Base-by-base conservation (phyloP, 2,329 filamentous ascomycete species). In the Alternaria ventricosa region DNA sequence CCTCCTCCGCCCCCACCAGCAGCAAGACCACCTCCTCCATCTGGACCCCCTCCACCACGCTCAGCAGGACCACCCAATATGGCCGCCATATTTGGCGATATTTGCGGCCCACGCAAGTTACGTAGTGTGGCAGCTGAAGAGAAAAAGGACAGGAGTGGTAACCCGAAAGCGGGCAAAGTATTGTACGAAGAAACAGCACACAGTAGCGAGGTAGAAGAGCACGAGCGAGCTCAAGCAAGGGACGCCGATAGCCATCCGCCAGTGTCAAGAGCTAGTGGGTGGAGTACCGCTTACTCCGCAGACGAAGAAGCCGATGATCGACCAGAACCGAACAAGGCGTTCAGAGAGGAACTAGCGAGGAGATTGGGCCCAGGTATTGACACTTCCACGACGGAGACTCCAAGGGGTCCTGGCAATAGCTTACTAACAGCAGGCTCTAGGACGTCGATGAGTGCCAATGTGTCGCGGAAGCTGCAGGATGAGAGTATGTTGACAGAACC, bases 121-220 rank as follows among this genome's bases (percentile, higher is more conserved):
- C 57, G 60, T 12, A 60, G 41, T 41, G 57, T 65, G 11, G 23
- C 33, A 20, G 41, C 49, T 13, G n/a, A 49, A 23, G 33, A 60
- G 6, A 55, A 62, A 20, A 61, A 43, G 20, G 57, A 56, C 20
- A 12, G 15, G 3, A 51, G 28, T 20, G 27, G 11, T n/a, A 51
- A 28, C 8, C 23, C 55, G 8, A 28, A 3, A 23, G 49, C n/a
- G 46, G 28, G 22, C 7, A n/a, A 18, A 11, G 59, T 61, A 8
- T 22, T 30, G 15, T 70, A 70, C 33, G 46, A 65, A 9, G 43
- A 50, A n/a, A 70, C 63, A 36, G 22, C 47, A 10, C 57, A 69
- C 22, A 68, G 68, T 30, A 54, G 28, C 4, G 51, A 64, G 1
- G 64, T 67, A 3, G 64, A 70, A 57, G 64, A 43, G 23, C 57